Evolutionary conservation across 108 stramenopile genomes (phyloP).

Genomic region (Cyclotella sp.): DNA sequence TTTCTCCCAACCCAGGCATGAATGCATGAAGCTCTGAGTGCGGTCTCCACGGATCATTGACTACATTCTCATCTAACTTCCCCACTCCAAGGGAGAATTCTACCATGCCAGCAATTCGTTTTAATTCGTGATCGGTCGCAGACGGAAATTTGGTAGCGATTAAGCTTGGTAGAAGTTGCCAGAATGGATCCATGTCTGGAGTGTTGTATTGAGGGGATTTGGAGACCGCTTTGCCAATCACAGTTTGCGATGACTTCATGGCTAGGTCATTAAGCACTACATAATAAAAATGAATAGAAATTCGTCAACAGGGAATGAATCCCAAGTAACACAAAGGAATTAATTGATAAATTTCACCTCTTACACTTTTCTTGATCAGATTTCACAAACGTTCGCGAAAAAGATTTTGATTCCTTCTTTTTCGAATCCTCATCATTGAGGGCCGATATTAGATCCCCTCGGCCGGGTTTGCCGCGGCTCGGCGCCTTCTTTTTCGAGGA

Average conservation of each 20-base stretch:
- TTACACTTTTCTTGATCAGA: slow-evolving; percentile 65
- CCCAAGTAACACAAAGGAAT: background rate
- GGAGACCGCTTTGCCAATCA: slow-evolving; percentile 70
- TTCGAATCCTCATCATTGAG: slow-evolving; percentile 41
- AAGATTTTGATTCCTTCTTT: slow-evolving; percentile 24
- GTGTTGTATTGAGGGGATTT: slow-evolving; percentile 50
- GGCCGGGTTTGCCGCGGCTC: slow-evolving; percentile 30
- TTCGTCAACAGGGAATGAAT: background rate
- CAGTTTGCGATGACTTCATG: slow-evolving; percentile 45
- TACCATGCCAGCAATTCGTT: slow-evolving; percentile 79
- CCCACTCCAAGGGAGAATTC: slow-evolving; percentile 54
- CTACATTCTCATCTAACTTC: slow-evolving; percentile 58
- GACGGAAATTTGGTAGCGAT: slow-evolving; percentile 74
- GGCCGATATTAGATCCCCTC: slow-evolving; percentile 32
- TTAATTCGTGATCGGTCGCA: slow-evolving; percentile 60
- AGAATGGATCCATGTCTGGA: slow-evolving; percentile 77
- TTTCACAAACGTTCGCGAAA: slow-evolving; percentile 62
- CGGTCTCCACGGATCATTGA: slow-evolving; percentile 74
- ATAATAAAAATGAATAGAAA: background rate
- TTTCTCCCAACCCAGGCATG: slow-evolving; percentile 73
- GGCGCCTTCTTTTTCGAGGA: slow-evolving; percentile 41
- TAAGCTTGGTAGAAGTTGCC: slow-evolving; percentile 79
- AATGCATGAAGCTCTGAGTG: slow-evolving; percentile 84
- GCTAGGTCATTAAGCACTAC: slow-evolving; percentile 61
- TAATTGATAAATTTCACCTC: background rate